phyloP scores from a whole-genome alignment of 2,329 filamentous ascomycete species.

The Curvularia spicifera region DNA sequence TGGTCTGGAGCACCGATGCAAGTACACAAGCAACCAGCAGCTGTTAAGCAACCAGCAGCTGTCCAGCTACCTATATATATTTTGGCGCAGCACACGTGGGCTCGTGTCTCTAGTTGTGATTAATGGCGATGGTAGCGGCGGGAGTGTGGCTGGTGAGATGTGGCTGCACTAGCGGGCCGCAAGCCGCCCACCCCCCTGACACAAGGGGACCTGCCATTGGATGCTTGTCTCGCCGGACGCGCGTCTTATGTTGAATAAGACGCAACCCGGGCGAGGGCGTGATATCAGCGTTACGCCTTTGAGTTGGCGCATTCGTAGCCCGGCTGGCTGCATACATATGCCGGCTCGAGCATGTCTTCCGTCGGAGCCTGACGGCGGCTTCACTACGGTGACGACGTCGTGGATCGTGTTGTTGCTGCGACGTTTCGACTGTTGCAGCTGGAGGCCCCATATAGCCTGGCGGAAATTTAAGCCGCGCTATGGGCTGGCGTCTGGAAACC shows the following conservation, averaged over 20 bases:
- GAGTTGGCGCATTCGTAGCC: neutral
- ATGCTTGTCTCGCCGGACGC: constrained; percentile 19
- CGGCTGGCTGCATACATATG: too few relatives aligned
- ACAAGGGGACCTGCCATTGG: constrained; percentile 9
- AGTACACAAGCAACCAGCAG: neutral
- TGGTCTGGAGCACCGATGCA: neutral
- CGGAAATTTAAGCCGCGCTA: constrained; percentile 7
- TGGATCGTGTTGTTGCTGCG: neutral
- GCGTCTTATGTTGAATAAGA: constrained; percentile 18
- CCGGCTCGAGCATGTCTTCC: neutral
- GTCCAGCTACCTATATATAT: neutral
- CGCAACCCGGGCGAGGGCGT: constrained; percentile 3
- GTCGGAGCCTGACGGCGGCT: neutral
- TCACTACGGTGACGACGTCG: neutral
- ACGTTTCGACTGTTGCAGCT: neutral
- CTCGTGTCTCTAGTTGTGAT: neutral
- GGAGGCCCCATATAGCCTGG: neutral
- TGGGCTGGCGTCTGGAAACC: constrained; percentile 18
- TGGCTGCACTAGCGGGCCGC: constrained; percentile 17
- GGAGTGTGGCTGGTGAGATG: constrained; percentile 6
- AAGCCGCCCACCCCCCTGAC: constrained; percentile 10
- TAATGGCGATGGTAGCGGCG: neutral
- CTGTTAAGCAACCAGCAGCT: neutral
- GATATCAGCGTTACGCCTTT: constrained; percentile 8
- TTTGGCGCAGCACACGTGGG: neutral